These are phyloP conservation scores for Hordeum pubiflorum DNA, from an alignment of 202 grass and related monocot species.

Conservation along the genomic window DNA sequence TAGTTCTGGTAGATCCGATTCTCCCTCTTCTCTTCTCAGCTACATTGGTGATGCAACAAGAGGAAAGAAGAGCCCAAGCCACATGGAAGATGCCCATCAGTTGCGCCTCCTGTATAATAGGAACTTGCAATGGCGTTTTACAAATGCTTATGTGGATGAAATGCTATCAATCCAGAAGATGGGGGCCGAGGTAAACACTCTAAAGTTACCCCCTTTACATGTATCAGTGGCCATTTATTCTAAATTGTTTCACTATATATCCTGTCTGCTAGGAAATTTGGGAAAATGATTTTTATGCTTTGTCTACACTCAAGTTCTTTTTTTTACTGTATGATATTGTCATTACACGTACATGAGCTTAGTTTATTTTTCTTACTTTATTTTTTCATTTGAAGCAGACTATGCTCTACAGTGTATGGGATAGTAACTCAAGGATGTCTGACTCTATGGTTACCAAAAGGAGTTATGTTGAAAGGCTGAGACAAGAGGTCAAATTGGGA, in stretches of 20 bases:
- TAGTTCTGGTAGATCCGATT: constrained; percentile 54
- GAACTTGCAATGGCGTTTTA: constrained; percentile 80
- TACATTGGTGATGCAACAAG: constrained; percentile 67
- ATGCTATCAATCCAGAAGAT: constrained; percentile 70
- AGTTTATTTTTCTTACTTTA: constrained; percentile 30
- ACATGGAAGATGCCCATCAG: constrained; percentile 80
- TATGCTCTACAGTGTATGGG: constrained; percentile 59
- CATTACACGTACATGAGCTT: constrained; percentile 9
- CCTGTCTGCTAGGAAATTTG: background rate
- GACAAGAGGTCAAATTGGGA: constrained; percentile 60
- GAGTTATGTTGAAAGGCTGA: constrained; percentile 50
- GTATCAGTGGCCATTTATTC: background rate
- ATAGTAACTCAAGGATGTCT: constrained; percentile 52
- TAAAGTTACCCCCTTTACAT: constrained; percentile 5
- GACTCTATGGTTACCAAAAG: constrained; percentile 68
- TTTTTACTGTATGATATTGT: constrained; percentile 11
- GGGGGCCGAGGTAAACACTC: constrained; percentile 60
- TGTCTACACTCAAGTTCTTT: constrained; percentile 4
- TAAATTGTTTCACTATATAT: background rate
- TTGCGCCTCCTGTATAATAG: constrained; percentile 71
- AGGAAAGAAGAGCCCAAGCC: constrained; percentile 61
- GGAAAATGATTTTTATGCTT: constrained; percentile 8
- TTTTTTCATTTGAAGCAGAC: constrained; percentile 58
- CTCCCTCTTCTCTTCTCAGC: constrained; percentile 52
- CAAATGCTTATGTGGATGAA: constrained; percentile 81